phyloP scores from a whole-genome alignment of 495 filamentous ascomycete species.

The Penicillium canescens region DNA sequence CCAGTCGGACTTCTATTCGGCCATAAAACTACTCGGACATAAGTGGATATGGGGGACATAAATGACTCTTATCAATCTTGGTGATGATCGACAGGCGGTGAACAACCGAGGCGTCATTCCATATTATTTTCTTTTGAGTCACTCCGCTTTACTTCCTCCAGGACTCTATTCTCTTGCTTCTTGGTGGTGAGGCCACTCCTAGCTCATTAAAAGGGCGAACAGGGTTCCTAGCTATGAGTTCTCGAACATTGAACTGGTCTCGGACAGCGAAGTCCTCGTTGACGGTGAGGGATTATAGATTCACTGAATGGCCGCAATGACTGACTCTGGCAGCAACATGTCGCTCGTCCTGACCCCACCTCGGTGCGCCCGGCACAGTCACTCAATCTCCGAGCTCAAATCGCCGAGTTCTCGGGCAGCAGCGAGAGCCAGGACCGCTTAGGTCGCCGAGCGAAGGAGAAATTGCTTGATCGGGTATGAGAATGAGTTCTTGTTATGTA shows the following conservation, averaged over 20 bases:
- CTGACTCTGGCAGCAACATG: conserved; percentile 19
- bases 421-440: conserved; percentile 35
- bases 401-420: conserved; percentile 39
- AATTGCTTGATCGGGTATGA: conserved; percentile 45
- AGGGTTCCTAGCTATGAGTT: conserved; percentile 29
- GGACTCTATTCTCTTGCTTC: neutral
- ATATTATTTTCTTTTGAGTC: conserved; percentile 18
- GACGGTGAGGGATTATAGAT: conserved; percentile 20
- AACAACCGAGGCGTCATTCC: conserved; percentile 26
- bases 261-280: conserved; percentile 35
- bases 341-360: conserved; percentile 16
- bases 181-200: conserved; percentile 2
- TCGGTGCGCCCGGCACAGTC: conserved; percentile 18
- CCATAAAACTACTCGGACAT: too few species aligned
- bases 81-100: conserved; percentile 23
- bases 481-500: neutral
- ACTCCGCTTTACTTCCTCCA: neutral
- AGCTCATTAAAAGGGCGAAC: conserved; percentile 3
- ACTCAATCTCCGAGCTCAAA: conserved; percentile 23
- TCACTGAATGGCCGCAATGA: neutral
- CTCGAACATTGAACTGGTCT: conserved; percentile 34
- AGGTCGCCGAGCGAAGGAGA: conserved; percentile 50
- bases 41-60: neutral
- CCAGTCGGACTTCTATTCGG: neutral
- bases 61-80: conserved; percentile 13